Conservation (phyloP, 805 yeast species). For the Saturnispora silvae region DNA sequence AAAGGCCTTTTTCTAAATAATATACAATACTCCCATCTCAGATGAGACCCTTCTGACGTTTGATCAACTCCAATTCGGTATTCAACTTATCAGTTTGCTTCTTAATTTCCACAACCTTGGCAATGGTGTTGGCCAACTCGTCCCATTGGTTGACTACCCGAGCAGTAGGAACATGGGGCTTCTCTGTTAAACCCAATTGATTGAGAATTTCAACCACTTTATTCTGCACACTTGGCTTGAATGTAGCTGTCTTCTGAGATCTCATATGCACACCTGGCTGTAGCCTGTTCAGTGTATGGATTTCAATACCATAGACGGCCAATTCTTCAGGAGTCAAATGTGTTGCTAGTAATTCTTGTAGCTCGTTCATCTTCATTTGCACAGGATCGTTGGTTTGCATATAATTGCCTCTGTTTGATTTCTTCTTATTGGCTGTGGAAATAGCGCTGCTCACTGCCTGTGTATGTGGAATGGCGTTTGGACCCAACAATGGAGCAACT, state of each 20-base stretch:
- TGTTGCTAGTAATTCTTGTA: conserved; percentile 33
- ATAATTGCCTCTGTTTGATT: conserved; percentile 3
- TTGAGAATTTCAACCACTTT: conserved; percentile 52
- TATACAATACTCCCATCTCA: background rate
- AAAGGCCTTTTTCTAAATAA: too few species aligned
- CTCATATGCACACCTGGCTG: conserved; percentile 77
- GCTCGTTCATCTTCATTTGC: conserved; percentile 15
- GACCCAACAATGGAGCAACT: conserved; percentile 47
- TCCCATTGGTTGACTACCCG: conserved; percentile 71
- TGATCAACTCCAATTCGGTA: conserved; percentile 55
- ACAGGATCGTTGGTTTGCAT: conserved; percentile 11
- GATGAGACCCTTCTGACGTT: conserved; percentile 23
- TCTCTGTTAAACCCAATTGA: conserved; percentile 69
- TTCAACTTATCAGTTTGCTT: conserved; percentile 80
- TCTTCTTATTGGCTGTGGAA: conserved; percentile 9
- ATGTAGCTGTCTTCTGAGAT: conserved; percentile 65
- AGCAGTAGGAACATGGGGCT: conserved; percentile 83
- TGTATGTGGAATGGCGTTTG: conserved; percentile 42
- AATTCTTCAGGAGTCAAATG: conserved; percentile 68
- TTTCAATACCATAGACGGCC: conserved; percentile 71
- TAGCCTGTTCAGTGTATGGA: conserved; percentile 56
- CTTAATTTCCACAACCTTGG: conserved; percentile 69
- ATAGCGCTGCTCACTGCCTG: conserved; percentile 19
- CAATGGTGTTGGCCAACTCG: conserved; percentile 56
- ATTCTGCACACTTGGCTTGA: conserved; percentile 66